These are phyloP conservation scores for Paulownia fortunei DNA, from an alignment of 257 asterid species.

Conservation along the genomic window DNA sequence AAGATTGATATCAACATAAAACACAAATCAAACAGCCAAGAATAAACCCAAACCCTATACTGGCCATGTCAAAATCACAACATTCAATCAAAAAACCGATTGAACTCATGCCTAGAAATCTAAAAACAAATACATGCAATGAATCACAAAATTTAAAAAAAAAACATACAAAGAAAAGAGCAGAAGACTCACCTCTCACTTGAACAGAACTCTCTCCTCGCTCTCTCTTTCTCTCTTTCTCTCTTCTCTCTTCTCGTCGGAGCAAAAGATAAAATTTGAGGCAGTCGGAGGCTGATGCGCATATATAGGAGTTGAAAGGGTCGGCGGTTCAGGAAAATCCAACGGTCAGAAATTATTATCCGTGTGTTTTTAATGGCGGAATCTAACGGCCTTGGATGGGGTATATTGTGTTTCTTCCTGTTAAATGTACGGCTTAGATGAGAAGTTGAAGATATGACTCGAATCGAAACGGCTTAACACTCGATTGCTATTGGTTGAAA, in stretches of 20 bases:
- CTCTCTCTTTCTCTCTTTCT: not conserved
- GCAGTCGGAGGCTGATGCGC: not conserved
- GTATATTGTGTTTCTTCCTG: constrained; percentile 60
- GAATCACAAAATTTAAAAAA: not conserved
- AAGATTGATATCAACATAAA: not conserved
- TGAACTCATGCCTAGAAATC: not conserved
- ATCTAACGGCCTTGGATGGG: constrained; percentile 55
- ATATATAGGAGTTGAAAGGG: constrained; percentile 45
- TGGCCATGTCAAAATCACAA: not conserved
- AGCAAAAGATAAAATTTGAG: constrained; percentile 18
- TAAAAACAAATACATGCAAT: not conserved
- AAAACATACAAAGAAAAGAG: not conserved
- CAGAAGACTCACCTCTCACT: constrained; percentile 33
- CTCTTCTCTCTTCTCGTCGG: not conserved
- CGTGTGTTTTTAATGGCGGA: constrained; percentile 34
- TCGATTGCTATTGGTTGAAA: constrained; percentile 47
- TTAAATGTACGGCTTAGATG: constrained; percentile 53
- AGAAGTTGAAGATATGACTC: constrained; percentile 22
- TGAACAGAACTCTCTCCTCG: not conserved
- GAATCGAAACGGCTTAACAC: constrained; percentile 45
- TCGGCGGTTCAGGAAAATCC: constrained; percentile 29
- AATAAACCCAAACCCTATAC: constrained; percentile 18
- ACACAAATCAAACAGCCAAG: not conserved
- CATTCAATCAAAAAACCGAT: not conserved
- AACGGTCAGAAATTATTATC: constrained; percentile 53